Evolutionary conservation across 768 basidiomycete species (phyloP), one percentile per base, ranked within the genome.

Genomic region (Suillus plorans): DNA sequence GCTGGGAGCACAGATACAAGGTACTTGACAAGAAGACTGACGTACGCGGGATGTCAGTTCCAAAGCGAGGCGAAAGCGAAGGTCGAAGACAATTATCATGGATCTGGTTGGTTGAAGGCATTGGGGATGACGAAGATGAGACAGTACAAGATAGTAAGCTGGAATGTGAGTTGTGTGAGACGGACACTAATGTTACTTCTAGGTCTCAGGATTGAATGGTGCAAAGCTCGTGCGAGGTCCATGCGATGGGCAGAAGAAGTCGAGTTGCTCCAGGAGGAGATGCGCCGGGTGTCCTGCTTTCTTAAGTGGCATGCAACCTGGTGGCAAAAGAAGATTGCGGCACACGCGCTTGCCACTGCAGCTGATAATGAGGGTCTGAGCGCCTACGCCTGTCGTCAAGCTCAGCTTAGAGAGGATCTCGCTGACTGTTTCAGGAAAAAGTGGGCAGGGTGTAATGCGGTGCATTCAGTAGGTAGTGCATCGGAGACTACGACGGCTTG

Each of bases 221-320:
- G 52, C 52, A 53, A 31, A 31, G 28, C 52, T 9, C 31, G 28
- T 5, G 60, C 60, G 3, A 31, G 60, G 9, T 45, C 60, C 8
- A 49, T 20, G 13, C 31, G 20, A 10, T 61, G 60, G 60, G 28
- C 16, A 16, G 60, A 45, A 49, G 60, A 61, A 5, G 60, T 61
- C 1, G 60, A 37, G 44, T 14, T 61, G 8, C 60, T 61, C 5
- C 42, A 28, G 14, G 60, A 61, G 22, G 60, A 61, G 37, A 61
- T 61, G 60, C 7, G 34, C 44, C 6, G 60, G 4, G 44, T 44
- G 20, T 8, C 18, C 28, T 45, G 4, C 44, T 61, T 49, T 16
- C 22, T 61, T 12, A 25, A 7, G 49, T 61, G 60, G 60, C 42
- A 45, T 4, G 44, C 31, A 36, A 5, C 2, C 6, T 47, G 42